These are phyloP conservation scores for Dimargaris verticillata DNA, from an alignment of 192 early-diverging fungal species.

Conservation along the genomic window DNA sequence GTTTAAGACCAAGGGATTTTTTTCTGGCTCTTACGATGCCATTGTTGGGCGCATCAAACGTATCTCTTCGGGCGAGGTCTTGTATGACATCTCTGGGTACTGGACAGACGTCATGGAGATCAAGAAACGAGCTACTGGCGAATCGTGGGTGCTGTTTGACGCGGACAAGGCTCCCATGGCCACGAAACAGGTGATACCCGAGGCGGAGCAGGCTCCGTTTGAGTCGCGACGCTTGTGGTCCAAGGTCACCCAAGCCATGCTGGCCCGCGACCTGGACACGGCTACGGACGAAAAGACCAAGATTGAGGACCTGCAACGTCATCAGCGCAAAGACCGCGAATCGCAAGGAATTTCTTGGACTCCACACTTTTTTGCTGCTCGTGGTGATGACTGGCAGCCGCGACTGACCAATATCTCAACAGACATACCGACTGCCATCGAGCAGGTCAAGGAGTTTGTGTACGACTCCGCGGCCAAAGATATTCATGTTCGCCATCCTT, in stretches of 20 bases:
- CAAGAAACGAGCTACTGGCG: conserved; percentile 11
- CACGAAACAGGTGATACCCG: conserved; percentile 50
- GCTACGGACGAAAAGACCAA: conserved; percentile 51
- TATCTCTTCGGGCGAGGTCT: conserved; percentile 48
- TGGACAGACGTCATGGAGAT: conserved; percentile 61
- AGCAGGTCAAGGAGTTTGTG: conserved; percentile 2
- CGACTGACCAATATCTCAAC: background rate
- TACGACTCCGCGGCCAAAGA: background rate
- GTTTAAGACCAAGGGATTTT: conserved; percentile 70
- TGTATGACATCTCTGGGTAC: conserved; percentile 76
- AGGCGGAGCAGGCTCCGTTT: conserved; percentile 54
- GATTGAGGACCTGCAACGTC: conserved; percentile 60
- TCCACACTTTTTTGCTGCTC: conserved; percentile 41
- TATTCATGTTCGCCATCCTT: background rate
- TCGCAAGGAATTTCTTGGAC: conserved; percentile 31
- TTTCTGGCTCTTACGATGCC: conserved; percentile 53
- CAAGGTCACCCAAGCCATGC: conserved; percentile 52
- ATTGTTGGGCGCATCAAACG: conserved; percentile 71
- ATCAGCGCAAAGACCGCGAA: conserved; percentile 34
- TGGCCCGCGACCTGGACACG: conserved; percentile 39
- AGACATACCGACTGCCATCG: background rate
- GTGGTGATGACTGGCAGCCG: conserved; percentile 1
- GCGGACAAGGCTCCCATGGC: conserved; percentile 38
- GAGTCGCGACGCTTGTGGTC: conserved; percentile 74
- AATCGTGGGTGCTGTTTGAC: conserved; percentile 45